These are phyloP conservation scores for Monilinia fructigena DNA, from an alignment of 2,329 filamentous ascomycete species.

Conservation along the genomic window DNA sequence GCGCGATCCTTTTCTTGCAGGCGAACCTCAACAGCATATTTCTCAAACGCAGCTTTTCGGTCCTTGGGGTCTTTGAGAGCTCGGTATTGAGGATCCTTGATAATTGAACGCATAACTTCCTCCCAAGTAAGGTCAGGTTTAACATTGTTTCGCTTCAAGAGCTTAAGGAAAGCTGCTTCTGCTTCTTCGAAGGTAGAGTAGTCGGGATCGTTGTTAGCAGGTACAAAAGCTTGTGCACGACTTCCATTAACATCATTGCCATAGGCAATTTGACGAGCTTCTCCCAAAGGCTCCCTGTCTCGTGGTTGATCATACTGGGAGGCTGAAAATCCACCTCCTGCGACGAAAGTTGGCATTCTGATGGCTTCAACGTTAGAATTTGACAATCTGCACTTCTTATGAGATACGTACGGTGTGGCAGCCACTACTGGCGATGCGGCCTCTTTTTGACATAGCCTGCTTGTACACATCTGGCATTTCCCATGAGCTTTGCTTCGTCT, in stretches of 20 bases:
- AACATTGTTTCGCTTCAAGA: slow-evolving; percentile 79
- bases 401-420: slow-evolving; percentile 46
- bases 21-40: slow-evolving; percentile 87
- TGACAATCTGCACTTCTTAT: not conserved
- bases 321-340: slow-evolving; percentile 43
- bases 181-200: slow-evolving; percentile 82
- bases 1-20: slow-evolving; percentile 91
- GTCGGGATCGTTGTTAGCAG: slow-evolving; percentile 69
- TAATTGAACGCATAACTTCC: slow-evolving; percentile 78
- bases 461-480: slow-evolving; percentile 86
- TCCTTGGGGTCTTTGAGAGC: slow-evolving; percentile 91
- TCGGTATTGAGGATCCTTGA: slow-evolving; percentile 89
- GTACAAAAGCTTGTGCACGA: slow-evolving; percentile 58
- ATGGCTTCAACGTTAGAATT: slow-evolving; percentile 24
- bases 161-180: slow-evolving; percentile 87
- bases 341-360: slow-evolving; percentile 44
- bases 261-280: slow-evolving; percentile 58
- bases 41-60: slow-evolving; percentile 87
- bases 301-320: slow-evolving; percentile 39
- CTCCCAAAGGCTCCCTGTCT: slow-evolving; percentile 47
- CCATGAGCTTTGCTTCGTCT: slow-evolving; percentile 92
- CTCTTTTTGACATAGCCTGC: slow-evolving; percentile 65
- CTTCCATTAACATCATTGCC: slow-evolving; percentile 51
- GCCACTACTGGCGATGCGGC: slow-evolving; percentile 43
- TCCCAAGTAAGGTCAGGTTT: slow-evolving; percentile 93